phyloP scores from a whole-genome alignment of 2,329 filamentous ascomycete species.

The Colletotrichum liriopes region DNA sequence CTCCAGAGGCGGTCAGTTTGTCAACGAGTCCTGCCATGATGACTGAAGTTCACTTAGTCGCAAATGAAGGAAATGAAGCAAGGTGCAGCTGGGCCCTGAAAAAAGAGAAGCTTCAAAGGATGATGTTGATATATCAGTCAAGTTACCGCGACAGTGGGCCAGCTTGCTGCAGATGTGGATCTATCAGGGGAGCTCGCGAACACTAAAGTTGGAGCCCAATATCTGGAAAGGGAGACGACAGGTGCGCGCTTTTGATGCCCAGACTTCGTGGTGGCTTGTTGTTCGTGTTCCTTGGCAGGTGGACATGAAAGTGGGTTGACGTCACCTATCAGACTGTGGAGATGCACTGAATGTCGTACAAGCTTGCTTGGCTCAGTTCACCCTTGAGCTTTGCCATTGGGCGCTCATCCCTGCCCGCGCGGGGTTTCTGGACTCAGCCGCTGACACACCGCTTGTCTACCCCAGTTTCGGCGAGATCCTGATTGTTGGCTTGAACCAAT shows the following conservation, averaged over 20 bases:
- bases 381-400: constrained; percentile 12
- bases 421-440: constrained; percentile 23
- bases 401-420: constrained; percentile 15
- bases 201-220: constrained; percentile 2
- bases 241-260: constrained; percentile 21
- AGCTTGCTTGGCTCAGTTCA: constrained; percentile 8
- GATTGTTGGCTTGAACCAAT: not conserved
- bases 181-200: not conserved
- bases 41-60: constrained; percentile 13
- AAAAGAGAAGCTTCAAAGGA: not conserved
- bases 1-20: constrained; percentile 57
- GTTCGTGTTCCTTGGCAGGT: constrained; percentile 24
- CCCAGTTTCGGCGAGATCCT: not conserved
- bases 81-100: not conserved
- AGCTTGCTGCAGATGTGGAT: not conserved
- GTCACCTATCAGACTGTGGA: constrained; percentile 15
- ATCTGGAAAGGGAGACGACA: not conserved
- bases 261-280: constrained; percentile 1
- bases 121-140: constrained; percentile 7
- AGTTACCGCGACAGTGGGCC: constrained; percentile 8
- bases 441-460: constrained; percentile 29
- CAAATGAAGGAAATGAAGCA: not conserved
- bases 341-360: constrained; percentile 9
- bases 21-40: constrained; percentile 55
- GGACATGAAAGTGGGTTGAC: constrained; percentile 20